Evolutionary conservation across 1,284 basidiomycete species (phyloP), one percentile per base, ranked within the genome.

Genomic region (Neonothopanus nambi): DNA sequence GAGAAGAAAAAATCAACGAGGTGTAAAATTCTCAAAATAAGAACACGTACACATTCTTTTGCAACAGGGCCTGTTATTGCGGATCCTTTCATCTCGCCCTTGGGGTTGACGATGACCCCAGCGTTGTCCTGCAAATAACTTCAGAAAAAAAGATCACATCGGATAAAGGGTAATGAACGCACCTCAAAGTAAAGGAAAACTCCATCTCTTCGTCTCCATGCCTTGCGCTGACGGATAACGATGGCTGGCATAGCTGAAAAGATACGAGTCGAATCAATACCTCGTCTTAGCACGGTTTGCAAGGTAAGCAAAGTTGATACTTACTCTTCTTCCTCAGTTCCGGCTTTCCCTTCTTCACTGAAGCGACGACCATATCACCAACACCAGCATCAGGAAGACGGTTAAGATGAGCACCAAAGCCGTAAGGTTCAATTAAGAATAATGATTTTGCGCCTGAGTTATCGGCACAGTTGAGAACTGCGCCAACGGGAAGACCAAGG

Each of bases 271-370:
- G 44, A 17, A 30, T 48, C 28, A 43, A 43, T 38, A 9, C 33
- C 6, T 13, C 43, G 18, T 20, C 24, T 17, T 43, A 48, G 30
- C 21, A 7, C 23, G 40, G n/a, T 54, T 20, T n/a, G n/a, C n/a
- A 42, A 20, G 8, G 6, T 20, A n/a, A n/a, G n/a, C 36, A 56
- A 6, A 43, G 26, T 15, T 9, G 13, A 26, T n/a, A n/a, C n/a
- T n/a, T n/a, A n/a, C n/a, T n/a, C n/a, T n/a, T n/a, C n/a, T n/a
- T n/a, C n/a, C n/a, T n/a, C n/a, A n/a, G n/a, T n/a, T n/a, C n/a
- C 50, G 97, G 97, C 83, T 99, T 99, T 75, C 96, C 96, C 87
- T 99, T 99, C 87, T 99, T 99, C 70, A 99, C 97, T 56, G 92
- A 95, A 59, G 95, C 95, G 67, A 99, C 95, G 66, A 98, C 90